Conservation (phyloP, 495 filamentous ascomycete genomes). For the Chlorociboria aeruginascens region DNA sequence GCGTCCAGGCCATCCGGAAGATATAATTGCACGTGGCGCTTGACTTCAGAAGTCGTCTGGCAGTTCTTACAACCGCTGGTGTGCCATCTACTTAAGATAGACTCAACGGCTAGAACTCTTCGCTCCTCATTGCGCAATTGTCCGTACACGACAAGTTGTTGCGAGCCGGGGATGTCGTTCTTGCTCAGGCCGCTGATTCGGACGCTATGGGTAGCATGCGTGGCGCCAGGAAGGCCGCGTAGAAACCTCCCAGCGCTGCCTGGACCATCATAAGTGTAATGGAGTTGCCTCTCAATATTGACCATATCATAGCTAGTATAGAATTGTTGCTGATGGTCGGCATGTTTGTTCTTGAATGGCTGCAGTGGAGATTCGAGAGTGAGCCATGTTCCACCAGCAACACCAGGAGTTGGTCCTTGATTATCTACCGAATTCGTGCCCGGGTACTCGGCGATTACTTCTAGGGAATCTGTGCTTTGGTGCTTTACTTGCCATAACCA, state of each 20-base stretch:
- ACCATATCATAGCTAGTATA: neutral
- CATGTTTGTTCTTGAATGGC: constrained; percentile 6
- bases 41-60: neutral
- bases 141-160: too few species aligned
- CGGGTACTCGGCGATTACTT: constrained; percentile 2
- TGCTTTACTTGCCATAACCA: constrained; percentile 23
- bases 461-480: neutral
- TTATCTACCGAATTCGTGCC: constrained; percentile 9
- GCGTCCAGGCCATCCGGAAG: too few species aligned
- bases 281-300: too few species aligned
- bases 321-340: neutral
- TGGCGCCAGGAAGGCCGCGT: too few species aligned
- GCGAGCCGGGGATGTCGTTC: too few species aligned
- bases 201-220: too few species aligned
- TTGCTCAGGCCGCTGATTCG: too few species aligned
- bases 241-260: too few species aligned
- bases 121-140: neutral
- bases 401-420: constrained; percentile 10
- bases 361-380: constrained; percentile 9
- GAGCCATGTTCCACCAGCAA: constrained; percentile 1
- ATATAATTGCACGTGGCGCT: too few species aligned
- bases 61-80: constrained; percentile 19
- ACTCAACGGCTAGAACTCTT: constrained; percentile 8
- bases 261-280: too few species aligned
- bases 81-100: constrained; percentile 19